phyloP scores from a whole-genome alignment of 2,329 filamentous ascomycete genomes.

The Calonectria multiphialidica region DNA sequence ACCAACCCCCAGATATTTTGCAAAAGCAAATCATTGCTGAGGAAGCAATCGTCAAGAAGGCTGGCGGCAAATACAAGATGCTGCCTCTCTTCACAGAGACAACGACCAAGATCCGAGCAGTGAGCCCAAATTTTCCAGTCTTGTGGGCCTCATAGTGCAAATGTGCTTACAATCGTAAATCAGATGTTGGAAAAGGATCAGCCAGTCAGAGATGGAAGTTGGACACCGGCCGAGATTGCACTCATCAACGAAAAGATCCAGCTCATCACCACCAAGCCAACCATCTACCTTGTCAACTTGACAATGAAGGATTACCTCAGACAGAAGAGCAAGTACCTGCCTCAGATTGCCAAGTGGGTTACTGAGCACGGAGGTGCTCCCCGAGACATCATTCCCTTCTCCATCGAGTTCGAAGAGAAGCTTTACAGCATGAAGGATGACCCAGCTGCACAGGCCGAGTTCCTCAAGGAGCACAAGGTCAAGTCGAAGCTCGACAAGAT shows the following conservation, averaged over 20 bases:
- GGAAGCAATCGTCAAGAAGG: conserved; percentile 54
- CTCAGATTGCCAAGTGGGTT: conserved; percentile 58
- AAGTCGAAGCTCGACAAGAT: conserved; percentile 57
- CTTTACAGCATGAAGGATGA: conserved; percentile 54
- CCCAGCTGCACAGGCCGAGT: conserved; percentile 47
- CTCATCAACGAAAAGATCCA: conserved; percentile 61
- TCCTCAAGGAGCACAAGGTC: conserved; percentile 55
- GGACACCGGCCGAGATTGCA: conserved; percentile 57
- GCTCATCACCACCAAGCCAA: conserved; percentile 59
- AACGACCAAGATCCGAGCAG: conserved; percentile 53
- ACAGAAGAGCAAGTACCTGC: conserved; percentile 60
- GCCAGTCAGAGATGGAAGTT: conserved; percentile 56
- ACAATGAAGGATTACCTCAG: conserved; percentile 61
- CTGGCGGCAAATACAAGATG: conserved; percentile 60
- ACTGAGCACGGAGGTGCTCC: conserved; percentile 56
- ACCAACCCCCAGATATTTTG: conserved; percentile 51
- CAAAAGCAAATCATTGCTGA: conserved; percentile 54
- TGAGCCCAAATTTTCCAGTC: conserved; percentile 22
- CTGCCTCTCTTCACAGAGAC: conserved; percentile 58
- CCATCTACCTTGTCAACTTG: conserved; percentile 59
- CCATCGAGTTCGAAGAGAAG: conserved; percentile 60
- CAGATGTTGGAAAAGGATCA: conserved; percentile 54
- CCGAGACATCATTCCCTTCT: conserved; percentile 57
- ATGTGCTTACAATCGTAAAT: conserved; percentile 21
- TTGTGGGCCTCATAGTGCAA: neutral